Conservation (phyloP, 2,329 filamentous ascomycete species). For the Epichloe elymi region DNA sequence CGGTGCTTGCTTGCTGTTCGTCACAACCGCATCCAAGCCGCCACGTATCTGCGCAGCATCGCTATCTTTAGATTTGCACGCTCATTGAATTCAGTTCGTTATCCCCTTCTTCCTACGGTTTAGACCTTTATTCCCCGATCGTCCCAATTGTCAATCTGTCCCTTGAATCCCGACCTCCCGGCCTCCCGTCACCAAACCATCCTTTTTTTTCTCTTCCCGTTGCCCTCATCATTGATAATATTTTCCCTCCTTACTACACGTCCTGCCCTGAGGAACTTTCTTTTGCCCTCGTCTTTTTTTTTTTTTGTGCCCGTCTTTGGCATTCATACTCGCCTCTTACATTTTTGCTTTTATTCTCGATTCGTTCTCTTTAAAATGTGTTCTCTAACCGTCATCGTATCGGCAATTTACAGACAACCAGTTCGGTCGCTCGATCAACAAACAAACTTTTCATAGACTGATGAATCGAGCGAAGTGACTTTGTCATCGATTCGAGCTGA, state of each 20-base stretch:
- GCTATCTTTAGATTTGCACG: constrained; percentile 12
- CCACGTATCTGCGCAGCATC: constrained; percentile 12
- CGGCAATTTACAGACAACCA: constrained; percentile 33
- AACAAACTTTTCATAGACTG: constrained; percentile 1
- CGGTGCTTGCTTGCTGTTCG: constrained; percentile 5
- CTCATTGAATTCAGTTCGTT: constrained; percentile 23
- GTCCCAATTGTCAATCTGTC: constrained; percentile 6
- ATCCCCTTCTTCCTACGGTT: constrained; percentile 7
- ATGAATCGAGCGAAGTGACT: background rate
- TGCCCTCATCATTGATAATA: constrained; percentile 7
- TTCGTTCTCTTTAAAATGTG: constrained; percentile 25
- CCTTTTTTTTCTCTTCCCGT: constrained; percentile 1
- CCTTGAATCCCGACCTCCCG: background rate
- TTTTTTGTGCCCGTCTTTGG: background rate
- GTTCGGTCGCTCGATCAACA: constrained; percentile 10
- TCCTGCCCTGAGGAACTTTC: constrained; percentile 3
- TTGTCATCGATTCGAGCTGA: background rate
- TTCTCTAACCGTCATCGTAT: constrained; percentile 44
- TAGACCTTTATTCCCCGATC: constrained; percentile 7
- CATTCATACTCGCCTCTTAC: constrained; percentile 10
- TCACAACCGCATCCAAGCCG: constrained; percentile 1
- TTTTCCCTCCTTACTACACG: constrained; percentile 8
- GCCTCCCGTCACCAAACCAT: background rate
- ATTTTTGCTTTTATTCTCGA: constrained; percentile 11
- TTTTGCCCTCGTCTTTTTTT: constrained; percentile 1